These are phyloP conservation scores for Aspergillus thermomutatus DNA, from an alignment of 2,329 filamentous ascomycete species.

Conservation along the genomic window DNA sequence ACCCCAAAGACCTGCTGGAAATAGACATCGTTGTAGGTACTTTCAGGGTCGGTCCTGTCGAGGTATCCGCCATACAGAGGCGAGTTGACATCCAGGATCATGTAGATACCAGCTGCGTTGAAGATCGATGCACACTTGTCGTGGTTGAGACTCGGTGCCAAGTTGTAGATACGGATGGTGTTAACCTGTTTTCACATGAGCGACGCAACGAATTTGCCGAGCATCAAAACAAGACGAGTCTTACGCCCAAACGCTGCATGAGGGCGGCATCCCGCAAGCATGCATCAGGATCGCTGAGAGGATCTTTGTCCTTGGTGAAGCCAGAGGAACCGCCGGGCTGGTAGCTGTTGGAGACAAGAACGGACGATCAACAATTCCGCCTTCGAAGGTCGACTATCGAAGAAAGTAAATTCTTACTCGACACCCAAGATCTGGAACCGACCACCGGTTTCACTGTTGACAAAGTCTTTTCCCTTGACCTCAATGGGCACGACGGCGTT, in stretches of 20 bases:
- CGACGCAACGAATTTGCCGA: neutral
- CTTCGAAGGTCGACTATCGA: slow-evolving; percentile 1
- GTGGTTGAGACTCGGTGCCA: slow-evolving; percentile 58
- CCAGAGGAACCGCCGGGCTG: slow-evolving; percentile 61
- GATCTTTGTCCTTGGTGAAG: slow-evolving; percentile 54
- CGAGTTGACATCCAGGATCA: slow-evolving; percentile 64
- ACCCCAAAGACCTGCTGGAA: slow-evolving; percentile 59
- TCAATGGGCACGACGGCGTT: slow-evolving; percentile 55
- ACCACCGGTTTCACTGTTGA: slow-evolving; percentile 56
- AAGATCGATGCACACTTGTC: slow-evolving; percentile 62
- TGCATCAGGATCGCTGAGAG: slow-evolving; percentile 54
- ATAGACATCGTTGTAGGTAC: slow-evolving; percentile 55
- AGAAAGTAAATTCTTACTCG: slow-evolving; percentile 43
- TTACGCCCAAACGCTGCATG: slow-evolving; percentile 59
- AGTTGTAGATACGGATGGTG: slow-evolving; percentile 64
- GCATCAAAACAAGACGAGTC: slow-evolving; percentile 11
- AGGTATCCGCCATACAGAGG: slow-evolving; percentile 55
- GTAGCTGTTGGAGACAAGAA: slow-evolving; percentile 41
- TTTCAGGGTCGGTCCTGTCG: slow-evolving; percentile 53
- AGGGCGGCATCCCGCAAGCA: slow-evolving; percentile 63
- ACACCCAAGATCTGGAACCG: slow-evolving; percentile 62
- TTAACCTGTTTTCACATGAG: slow-evolving; percentile 44
- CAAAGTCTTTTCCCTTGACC: slow-evolving; percentile 59
- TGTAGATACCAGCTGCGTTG: slow-evolving; percentile 64
- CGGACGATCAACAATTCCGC: slow-evolving; percentile 15